Evolutionary conservation across 2,329 filamentous ascomycete genomes (phyloP).

Genomic region (Cladosporium velox): DNA sequence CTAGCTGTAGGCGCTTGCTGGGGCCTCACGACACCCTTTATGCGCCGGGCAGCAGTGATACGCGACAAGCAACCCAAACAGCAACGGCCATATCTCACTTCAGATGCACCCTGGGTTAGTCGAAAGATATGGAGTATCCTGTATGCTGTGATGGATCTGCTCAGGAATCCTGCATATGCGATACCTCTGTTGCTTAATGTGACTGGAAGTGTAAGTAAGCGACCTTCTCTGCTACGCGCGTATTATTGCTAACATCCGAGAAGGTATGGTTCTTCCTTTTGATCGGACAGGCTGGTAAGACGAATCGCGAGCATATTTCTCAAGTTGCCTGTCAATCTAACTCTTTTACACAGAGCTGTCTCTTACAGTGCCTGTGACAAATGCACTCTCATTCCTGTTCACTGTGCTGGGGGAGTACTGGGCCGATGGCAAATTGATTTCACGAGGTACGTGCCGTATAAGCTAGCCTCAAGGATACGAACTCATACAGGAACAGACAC

Average conservation of each 20-base stretch:
- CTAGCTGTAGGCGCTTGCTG: slow-evolving; percentile 88
- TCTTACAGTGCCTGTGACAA: slow-evolving; percentile 83
- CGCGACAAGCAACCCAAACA: slow-evolving; percentile 48
- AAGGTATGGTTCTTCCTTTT: slow-evolving; percentile 91
- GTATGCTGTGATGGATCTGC: slow-evolving; percentile 75
- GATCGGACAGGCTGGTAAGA: slow-evolving; percentile 84
- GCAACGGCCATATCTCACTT: slow-evolving; percentile 54
- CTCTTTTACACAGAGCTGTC: slow-evolving; percentile 67
- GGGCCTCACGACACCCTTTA: slow-evolving; percentile 75
- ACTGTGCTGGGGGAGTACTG: slow-evolving; percentile 95
- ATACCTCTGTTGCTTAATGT: slow-evolving; percentile 83
- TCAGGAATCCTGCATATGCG: slow-evolving; percentile 80
- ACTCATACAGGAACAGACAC: too few species aligned
- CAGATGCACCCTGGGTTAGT: slow-evolving; percentile 56
- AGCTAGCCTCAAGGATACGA: too few species aligned
- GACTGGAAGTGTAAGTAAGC: slow-evolving; percentile 66
- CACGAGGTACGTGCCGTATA: slow-evolving; percentile 60
- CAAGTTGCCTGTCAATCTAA: too few species aligned
- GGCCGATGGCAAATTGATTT: slow-evolving; percentile 88
- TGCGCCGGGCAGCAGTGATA: slow-evolving; percentile 77
- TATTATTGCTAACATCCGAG: background rate
- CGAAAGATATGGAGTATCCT: slow-evolving; percentile 64
- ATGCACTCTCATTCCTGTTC: slow-evolving; percentile 92
- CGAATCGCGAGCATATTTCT: background rate
- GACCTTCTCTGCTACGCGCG: background rate